Evolutionary conservation across 257 asterid species (phyloP).

Genomic region (Solanum piurae): DNA sequence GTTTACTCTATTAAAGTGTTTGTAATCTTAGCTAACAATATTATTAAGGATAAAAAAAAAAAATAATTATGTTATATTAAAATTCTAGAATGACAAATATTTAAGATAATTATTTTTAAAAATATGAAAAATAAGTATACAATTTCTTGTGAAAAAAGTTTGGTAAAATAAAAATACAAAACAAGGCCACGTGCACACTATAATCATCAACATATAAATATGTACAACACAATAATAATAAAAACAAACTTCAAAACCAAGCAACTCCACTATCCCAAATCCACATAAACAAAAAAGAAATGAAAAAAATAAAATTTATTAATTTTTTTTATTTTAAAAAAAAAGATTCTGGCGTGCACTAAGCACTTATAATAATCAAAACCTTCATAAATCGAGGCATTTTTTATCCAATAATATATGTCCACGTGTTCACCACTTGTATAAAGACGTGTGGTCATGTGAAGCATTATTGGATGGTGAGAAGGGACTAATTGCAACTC

Average conservation of each 20-base stretch:
- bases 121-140: not conserved
- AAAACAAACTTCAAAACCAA: constrained; percentile 44
- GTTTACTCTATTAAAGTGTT: not conserved
- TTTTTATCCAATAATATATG: constrained; percentile 19
- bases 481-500: constrained; percentile 15
- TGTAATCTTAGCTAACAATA: not conserved
- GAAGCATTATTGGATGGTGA: constrained; percentile 44
- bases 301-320: not conserved
- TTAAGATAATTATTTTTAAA: no score
- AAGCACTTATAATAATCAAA: constrained; percentile 28
- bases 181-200: constrained; percentile 35
- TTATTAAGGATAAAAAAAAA: not conserved
- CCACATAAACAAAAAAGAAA: not conserved
- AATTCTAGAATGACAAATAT: not conserved
- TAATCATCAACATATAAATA: constrained; percentile 6
- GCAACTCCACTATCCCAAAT: constrained; percentile 25
- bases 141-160: not conserved
- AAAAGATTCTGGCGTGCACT: constrained; percentile 67
- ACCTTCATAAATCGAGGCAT: constrained; percentile 30
- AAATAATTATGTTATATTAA: not conserved
- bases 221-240: constrained; percentile 4
- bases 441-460: constrained; percentile 42
- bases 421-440: constrained; percentile 50
- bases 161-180: not conserved
- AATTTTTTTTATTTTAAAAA: not conserved